These are phyloP conservation scores for Amauroascus verrucosus DNA, from an alignment of 2,329 filamentous ascomycete species.

Conservation along the genomic window DNA sequence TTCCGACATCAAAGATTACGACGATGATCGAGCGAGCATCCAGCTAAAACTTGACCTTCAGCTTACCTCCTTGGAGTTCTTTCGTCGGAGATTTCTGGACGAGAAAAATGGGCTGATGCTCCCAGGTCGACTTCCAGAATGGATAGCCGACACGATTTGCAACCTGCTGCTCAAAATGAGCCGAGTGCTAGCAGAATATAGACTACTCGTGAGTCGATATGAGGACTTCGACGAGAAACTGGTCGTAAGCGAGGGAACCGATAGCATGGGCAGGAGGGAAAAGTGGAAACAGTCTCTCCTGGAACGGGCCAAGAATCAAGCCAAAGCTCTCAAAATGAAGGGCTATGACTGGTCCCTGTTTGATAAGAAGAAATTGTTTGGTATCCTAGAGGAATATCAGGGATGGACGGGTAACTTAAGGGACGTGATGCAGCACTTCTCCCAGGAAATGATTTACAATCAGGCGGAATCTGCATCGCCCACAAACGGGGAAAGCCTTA, in stretches of 20 bases:
- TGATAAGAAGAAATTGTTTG: conserved; percentile 23
- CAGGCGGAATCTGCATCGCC: conserved; percentile 6
- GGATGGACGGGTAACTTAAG: conserved; percentile 22
- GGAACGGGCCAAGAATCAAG: conserved; percentile 20
- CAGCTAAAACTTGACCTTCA: conserved; percentile 21
- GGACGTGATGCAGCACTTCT: conserved; percentile 25
- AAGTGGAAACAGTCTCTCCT: conserved; percentile 19
- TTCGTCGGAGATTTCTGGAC: conserved; percentile 20
- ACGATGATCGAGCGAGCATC: conserved; percentile 22
- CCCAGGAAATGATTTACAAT: conserved; percentile 19
- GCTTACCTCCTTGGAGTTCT: conserved; percentile 21
- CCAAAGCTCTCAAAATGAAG: conserved; percentile 20
- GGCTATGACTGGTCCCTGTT: conserved; percentile 27
- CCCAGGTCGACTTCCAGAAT: conserved; percentile 18
- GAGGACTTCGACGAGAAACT: conserved; percentile 14
- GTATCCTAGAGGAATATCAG: conserved; percentile 22
- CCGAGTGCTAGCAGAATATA: conserved; percentile 21
- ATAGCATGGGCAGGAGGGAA: conserved; percentile 12
- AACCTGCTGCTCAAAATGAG: conserved; percentile 20
- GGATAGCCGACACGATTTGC: conserved; percentile 18
- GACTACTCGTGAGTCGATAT: conserved; percentile 19
- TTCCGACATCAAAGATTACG: conserved; percentile 22
- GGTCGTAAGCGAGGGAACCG: not conserved
- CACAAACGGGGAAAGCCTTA: conserved; percentile 13
- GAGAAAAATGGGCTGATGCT: conserved; percentile 21